phyloP scores from a whole-genome alignment of 345 rosid species.

The Erodium maritimum region DNA sequence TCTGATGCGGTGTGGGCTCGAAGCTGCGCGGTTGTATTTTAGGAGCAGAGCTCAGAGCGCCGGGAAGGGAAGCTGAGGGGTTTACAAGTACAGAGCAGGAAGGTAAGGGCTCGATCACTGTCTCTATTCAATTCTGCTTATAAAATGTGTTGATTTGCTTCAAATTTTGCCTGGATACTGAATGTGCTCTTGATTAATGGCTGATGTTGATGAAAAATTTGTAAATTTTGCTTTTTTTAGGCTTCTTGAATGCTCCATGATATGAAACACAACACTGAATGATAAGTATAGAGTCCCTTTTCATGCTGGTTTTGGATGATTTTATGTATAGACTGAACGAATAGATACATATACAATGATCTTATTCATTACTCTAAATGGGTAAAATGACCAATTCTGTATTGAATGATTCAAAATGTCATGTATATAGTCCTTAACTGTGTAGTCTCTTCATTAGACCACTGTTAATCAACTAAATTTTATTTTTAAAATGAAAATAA shows the following conservation, averaged over 20 bases:
- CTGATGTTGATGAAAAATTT: not conserved
- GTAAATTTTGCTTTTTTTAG: not conserved
- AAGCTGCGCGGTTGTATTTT: constrained; percentile 67
- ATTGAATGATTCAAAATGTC: too few relatives aligned
- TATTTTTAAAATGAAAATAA: too few relatives aligned
- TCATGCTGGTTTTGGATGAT: too few relatives aligned
- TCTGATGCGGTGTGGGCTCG: constrained; percentile 72
- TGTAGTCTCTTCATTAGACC: too few relatives aligned
- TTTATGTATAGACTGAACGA: too few relatives aligned
- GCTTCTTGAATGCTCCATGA: not conserved
- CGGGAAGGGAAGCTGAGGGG: constrained; percentile 50
- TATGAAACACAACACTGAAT: not conserved
- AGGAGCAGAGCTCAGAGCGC: constrained; percentile 33
- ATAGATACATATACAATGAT: too few relatives aligned
- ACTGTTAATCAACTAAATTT: too few relatives aligned
- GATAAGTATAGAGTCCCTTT: too few relatives aligned
- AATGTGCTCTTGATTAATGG: not conserved
- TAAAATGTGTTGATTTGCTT: not conserved
- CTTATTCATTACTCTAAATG: too few relatives aligned
- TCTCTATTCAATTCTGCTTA: not conserved
- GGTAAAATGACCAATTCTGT: too few relatives aligned
- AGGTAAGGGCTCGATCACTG: constrained; percentile 31
- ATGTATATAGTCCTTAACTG: too few relatives aligned
- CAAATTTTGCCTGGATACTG: not conserved
- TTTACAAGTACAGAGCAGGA: constrained; percentile 81